phyloP scores from a whole-genome alignment of 2,329 filamentous ascomycete genomes.

The Cordyceps sp. region DNA sequence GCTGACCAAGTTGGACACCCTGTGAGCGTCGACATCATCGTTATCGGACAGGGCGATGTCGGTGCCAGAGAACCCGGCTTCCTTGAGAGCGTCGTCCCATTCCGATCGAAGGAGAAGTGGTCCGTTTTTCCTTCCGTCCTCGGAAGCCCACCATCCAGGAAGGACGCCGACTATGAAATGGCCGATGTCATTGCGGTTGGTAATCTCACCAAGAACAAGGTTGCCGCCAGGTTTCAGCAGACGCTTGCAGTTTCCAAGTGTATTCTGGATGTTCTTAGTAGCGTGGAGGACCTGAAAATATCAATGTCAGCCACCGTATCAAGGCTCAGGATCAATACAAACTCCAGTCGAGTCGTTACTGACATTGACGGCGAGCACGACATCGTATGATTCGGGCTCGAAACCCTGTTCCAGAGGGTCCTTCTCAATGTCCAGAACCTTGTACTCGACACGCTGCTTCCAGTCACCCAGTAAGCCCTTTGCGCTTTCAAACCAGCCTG shows the following conservation, averaged over 20 bases:
- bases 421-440: conserved; percentile 1
- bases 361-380: not conserved
- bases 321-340: too few relatives aligned
- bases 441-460: conserved; percentile 1
- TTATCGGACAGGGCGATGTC: not conserved
- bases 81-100: not conserved
- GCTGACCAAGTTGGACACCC: conserved; percentile 1
- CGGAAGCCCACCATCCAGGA: conserved; percentile 1
- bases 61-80: not conserved
- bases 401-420: conserved; percentile 1
- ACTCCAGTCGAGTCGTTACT: too few relatives aligned
- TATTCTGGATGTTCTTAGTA: not conserved
- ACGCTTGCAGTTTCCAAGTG: not conserved
- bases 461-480: not conserved
- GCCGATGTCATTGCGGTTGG: not conserved
- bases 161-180: conserved; percentile 1
- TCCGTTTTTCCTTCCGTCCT: conserved; percentile 1
- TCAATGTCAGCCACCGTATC: too few relatives aligned
- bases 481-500: conserved; percentile 1
- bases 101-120: not conserved
- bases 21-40: not conserved
- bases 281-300: conserved; percentile 1
- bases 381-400: conserved; percentile 1
- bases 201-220: conserved; percentile 1
- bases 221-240: conserved; percentile 1